These are phyloP conservation scores for Casuarina equisetifolia DNA, from an alignment of 306 rosid species.

Conservation along the genomic window DNA sequence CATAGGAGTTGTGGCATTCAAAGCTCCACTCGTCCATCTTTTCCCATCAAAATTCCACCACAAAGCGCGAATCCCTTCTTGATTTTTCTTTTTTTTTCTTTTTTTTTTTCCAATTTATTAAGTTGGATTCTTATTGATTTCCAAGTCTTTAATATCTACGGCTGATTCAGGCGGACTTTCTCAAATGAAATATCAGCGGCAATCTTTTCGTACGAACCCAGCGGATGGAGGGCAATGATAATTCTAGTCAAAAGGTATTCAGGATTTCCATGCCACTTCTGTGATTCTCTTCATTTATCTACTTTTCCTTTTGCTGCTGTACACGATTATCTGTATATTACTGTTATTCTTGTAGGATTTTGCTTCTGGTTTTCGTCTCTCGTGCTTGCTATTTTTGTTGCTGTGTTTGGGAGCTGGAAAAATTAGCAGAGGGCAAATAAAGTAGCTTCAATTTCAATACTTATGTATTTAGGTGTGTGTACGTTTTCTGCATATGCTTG, in stretches of 20 bases:
- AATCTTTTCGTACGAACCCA: constrained; percentile 25
- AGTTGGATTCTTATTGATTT: background rate
- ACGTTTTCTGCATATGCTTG: background rate
- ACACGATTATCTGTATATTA: background rate
- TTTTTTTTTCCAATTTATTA: background rate
- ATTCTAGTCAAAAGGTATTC: constrained; percentile 37
- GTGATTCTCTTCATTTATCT: background rate
- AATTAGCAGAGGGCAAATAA: background rate
- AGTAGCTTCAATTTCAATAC: background rate
- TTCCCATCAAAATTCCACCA: constrained; percentile 27
- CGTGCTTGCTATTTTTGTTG: background rate
- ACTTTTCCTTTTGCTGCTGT: background rate
- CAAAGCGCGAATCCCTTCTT: constrained; percentile 1
- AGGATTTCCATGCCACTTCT: background rate
- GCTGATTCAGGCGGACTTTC: constrained; percentile 17
- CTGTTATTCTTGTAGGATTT: background rate
- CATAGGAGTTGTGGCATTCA: constrained; percentile 31
- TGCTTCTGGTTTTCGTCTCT: background rate
- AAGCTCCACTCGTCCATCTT: constrained; percentile 27
- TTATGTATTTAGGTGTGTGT: background rate
- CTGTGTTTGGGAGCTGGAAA: constrained; percentile 1
- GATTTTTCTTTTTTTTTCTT: background rate
- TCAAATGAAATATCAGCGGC: constrained; percentile 37
- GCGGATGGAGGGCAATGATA: constrained; percentile 47
- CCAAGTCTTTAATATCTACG: background rate